phyloP scores from a whole-genome alignment of 768 basidiomycete genomes.

The Sporobolomyces roseus region DNA sequence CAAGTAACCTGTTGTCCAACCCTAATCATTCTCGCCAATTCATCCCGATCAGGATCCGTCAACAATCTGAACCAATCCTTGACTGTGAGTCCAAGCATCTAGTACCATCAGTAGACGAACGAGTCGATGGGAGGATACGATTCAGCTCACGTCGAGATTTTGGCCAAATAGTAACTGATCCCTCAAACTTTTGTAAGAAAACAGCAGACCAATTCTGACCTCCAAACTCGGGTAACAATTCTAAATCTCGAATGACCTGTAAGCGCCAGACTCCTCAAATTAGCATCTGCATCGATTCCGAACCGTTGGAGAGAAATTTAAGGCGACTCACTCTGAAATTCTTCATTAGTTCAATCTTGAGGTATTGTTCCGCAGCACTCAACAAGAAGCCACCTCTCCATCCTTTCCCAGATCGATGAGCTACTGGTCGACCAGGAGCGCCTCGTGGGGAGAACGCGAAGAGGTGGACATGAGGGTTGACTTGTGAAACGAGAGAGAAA shows the following conservation, averaged over 20 bases:
- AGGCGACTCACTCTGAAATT: constrained; percentile 69
- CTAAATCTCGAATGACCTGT: constrained; percentile 86
- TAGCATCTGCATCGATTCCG: not conserved
- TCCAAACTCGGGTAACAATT: constrained; percentile 84
- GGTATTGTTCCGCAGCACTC: constrained; percentile 42
- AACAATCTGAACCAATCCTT: constrained; percentile 76
- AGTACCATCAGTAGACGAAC: too few relatives aligned
- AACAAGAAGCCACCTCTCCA: constrained; percentile 63
- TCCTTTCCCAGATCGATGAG: constrained; percentile 89
- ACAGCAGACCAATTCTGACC: constrained; percentile 97
- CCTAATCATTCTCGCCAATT: constrained; percentile 78
- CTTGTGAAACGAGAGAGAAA: constrained; percentile 88
- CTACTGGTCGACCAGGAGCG: constrained; percentile 85
- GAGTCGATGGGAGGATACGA: too few relatives aligned
- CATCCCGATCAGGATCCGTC: constrained; percentile 49
- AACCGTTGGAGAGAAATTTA: not conserved
- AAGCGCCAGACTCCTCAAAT: too few relatives aligned
- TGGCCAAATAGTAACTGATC: constrained; percentile 49
- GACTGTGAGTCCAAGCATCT: too few relatives aligned
- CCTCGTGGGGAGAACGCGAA: constrained; percentile 53
- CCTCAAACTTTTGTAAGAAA: constrained; percentile 80
- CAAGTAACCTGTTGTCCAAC: constrained; percentile 90
- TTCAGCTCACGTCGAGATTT: constrained; percentile 38
- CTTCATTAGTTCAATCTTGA: constrained; percentile 87
- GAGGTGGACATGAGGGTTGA: constrained; percentile 61